A percentile compares a stretch with the other conserved stretches of the same genome.
phyloP scores from a whole-genome alignment of 163 green algal genomes.

The Botryococcus braunii region DNA sequence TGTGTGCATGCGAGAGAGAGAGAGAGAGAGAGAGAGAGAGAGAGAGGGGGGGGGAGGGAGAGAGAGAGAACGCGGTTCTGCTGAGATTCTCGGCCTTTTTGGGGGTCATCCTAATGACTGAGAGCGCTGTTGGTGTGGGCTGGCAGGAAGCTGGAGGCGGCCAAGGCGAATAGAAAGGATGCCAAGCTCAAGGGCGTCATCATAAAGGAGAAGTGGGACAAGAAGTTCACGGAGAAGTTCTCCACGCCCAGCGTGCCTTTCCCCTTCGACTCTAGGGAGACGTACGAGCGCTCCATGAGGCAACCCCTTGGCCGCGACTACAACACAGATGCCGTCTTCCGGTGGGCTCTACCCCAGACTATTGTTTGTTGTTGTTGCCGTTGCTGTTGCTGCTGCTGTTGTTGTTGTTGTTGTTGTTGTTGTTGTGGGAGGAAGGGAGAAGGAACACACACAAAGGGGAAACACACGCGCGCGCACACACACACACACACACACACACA shows the following conservation, averaged over 20 bases:
- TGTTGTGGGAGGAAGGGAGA: background rate
- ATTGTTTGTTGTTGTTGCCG: background rate
- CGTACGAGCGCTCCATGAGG: constrained; percentile 76
- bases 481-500: background rate
- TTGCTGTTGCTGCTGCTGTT: background rate
- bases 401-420: background rate
- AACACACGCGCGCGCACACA: no score
- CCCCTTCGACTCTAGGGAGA: constrained; percentile 66
- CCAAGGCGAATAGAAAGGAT: constrained; percentile 54
- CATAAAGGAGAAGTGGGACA: constrained; percentile 69
- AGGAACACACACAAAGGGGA: background rate
- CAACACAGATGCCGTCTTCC: constrained; percentile 84
- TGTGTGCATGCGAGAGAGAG: no score
- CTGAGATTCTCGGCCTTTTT: no score
- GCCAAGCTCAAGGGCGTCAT: constrained; percentile 72
- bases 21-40: no score
- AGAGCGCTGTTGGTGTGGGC: background rate
- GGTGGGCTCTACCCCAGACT: constrained; percentile 11
- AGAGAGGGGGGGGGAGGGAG: no score
- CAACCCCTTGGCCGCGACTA: constrained; percentile 79
- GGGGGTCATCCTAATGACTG: no score
- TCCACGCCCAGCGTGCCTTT: constrained; percentile 57
- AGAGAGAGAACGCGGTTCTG: no score
- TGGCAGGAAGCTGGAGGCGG: constrained; percentile 35
- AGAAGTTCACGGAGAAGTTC: constrained; percentile 68